Evolutionary conservation across 2,329 filamentous ascomycete genomes (phyloP).

Genomic region (Verticillium nonalfalfae): DNA sequence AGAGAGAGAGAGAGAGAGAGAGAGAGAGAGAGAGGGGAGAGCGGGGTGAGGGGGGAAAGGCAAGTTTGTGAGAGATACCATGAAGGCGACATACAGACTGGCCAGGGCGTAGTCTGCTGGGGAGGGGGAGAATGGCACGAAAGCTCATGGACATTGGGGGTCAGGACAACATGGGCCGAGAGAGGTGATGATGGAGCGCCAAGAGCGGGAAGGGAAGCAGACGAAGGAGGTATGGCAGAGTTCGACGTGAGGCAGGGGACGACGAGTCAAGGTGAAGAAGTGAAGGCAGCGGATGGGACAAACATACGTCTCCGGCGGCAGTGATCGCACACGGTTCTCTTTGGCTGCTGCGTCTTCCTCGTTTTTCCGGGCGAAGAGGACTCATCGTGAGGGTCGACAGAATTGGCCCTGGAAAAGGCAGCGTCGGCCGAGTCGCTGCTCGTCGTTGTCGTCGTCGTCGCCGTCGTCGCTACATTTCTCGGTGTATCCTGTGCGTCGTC

Average conservation of each 20-base stretch:
- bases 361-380: slow-evolving; percentile 5
- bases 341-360: slow-evolving; percentile 13
- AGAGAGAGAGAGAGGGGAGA: not conserved
- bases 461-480: slow-evolving; percentile 8
- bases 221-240: no score
- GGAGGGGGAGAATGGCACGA: slow-evolving; percentile 12
- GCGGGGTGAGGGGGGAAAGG: no score
- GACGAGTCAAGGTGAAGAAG: not conserved
- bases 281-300: not conserved
- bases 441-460: no score
- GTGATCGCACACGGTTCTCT: slow-evolving; percentile 37
- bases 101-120: slow-evolving; percentile 11
- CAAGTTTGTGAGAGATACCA: slow-evolving; percentile 1
- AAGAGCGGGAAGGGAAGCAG: no score
- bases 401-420: slow-evolving; percentile 4
- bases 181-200: no score
- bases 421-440: not conserved
- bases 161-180: no score
- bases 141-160: slow-evolving; percentile 5
- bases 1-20: not conserved
- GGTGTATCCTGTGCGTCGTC: slow-evolving; percentile 11
- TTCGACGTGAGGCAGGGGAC: no score
- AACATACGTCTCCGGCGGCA: slow-evolving; percentile 34
- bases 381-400: slow-evolving; percentile 11
- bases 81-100: slow-evolving; percentile 8